Evolutionary conservation across 768 basidiomycete genomes (phyloP), one percentile per base, ranked within the genome.

Genomic region (Podaxis sp.): DNA sequence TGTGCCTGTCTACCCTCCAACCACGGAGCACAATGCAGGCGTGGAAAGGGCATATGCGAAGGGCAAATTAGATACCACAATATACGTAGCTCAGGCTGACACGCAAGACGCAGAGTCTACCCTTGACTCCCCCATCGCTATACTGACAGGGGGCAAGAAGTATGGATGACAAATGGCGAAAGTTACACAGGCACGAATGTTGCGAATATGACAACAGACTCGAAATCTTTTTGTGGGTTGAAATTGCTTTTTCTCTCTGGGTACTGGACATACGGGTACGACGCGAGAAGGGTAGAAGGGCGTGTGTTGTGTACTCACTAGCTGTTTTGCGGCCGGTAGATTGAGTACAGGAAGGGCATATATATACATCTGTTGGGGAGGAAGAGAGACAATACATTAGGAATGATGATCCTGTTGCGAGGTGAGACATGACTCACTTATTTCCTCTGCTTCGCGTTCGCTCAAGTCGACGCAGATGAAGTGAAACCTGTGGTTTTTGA

Each of bases 401-500:
- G n/a, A 57, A 61, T 52, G 62, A 56, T 48, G 19, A 52, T 9
- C 2, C 40, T 26, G n/a, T 56, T 9, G 17, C 26, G 62, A 54
- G 54, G 63, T 15, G 52, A 33, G 13, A 62, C 42, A 48, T 40
- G 17, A 84, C 91, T 80, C 73, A 92, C 91, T 84, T 73, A 95
- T 89, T 71, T 91, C 88, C 69, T 87, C 87, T 8, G 92, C 92
- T 66, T 87, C 82, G 56, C 80, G 75, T 66, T 85, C 83, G 62
- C 73, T 79, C 53, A 94, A 72, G 63, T 83, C 76, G 9, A 93
- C 80, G 74, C 93, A 95, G n/a, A 76, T 74, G 68, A 94, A 94
- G 73, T 95, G 93, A 74, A 86, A 93, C 93, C 93, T 95, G 9
- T 56, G 26, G 24, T 52, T 54, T 69, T 64, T 42, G 61, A 3